These are phyloP conservation scores for Hanseniaspora opuntiae DNA, from an alignment of 805 yeast species.

Conservation along the genomic window DNA sequence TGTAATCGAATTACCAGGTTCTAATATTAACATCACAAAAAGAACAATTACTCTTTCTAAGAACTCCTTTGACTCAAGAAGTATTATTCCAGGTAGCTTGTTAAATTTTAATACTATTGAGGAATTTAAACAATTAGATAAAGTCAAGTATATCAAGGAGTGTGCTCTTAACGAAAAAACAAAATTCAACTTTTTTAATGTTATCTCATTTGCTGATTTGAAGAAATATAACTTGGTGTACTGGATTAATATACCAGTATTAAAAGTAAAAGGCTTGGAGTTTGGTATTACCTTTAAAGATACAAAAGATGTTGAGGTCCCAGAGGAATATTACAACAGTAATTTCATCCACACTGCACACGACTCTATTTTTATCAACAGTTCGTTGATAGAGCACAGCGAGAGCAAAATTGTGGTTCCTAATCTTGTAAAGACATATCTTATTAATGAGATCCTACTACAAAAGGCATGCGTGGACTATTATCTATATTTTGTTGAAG, in stretches of 20 bases:
- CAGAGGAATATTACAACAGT: not conserved
- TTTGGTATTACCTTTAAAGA: constrained; percentile 6
- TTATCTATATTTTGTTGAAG: not conserved
- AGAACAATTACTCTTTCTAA: constrained; percentile 21
- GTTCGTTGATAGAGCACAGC: not conserved
- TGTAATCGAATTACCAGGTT: constrained; percentile 26
- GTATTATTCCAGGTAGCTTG: constrained; percentile 29
- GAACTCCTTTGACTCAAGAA: constrained; percentile 17
- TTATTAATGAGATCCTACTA: not conserved
- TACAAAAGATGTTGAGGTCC: not conserved
- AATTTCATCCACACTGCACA: not conserved
- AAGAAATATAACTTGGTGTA: constrained; percentile 78
- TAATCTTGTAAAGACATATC: not conserved
- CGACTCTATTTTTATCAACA: not conserved
- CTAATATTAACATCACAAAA: constrained; percentile 23
- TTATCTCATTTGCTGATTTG: constrained; percentile 71
- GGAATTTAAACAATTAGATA: constrained; percentile 61
- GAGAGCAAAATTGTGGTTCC: not conserved
- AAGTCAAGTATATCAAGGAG: constrained; percentile 39
- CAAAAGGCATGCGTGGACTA: not conserved
- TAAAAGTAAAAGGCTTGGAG: constrained; percentile 23
- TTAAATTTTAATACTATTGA: constrained; percentile 71
- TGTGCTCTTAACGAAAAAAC: constrained; percentile 25
- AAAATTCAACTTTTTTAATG: constrained; percentile 26
- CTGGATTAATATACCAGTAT: constrained; percentile 75